Percentiles rank a stretch among this genome's conserved stretches.
These are phyloP conservation scores for Venturia carpophila DNA, from an alignment of 2,329 filamentous ascomycete genomes.

Conservation along the genomic window DNA sequence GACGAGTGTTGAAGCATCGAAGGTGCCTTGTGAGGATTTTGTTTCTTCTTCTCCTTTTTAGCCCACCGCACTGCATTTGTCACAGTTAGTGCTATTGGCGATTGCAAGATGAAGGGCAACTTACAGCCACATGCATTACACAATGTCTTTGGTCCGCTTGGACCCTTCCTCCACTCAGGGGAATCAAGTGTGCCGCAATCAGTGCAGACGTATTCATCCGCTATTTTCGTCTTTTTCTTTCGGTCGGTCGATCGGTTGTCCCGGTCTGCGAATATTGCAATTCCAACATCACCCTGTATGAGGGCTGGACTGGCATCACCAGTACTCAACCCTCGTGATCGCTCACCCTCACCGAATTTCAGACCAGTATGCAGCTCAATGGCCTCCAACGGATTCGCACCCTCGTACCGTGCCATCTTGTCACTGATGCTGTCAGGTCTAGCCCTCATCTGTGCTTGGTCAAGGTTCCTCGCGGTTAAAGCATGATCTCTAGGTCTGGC, in stretches of 20 bases:
- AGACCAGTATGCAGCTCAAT: constrained; percentile 92
- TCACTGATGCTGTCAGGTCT: constrained; percentile 70
- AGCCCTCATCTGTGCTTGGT: constrained; percentile 58
- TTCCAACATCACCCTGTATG: constrained; percentile 78
- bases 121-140: constrained; percentile 90
- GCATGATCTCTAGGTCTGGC: constrained; percentile 48
- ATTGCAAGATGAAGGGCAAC: constrained; percentile 25
- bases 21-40: constrained; percentile 6
- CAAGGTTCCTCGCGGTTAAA: constrained; percentile 71
- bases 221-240: constrained; percentile 74
- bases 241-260: constrained; percentile 65
- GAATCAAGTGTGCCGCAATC: constrained; percentile 93
- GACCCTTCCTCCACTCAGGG: constrained; percentile 93
- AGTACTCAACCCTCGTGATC: constrained; percentile 79
- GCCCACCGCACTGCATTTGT: constrained; percentile 46
- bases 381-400: constrained; percentile 64
- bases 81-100: constrained; percentile 4
- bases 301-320: constrained; percentile 73
- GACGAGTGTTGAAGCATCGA: constrained; percentile 4
- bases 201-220: constrained; percentile 86
- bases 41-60: constrained; percentile 67
- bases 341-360: constrained; percentile 79
- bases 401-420: constrained; percentile 78
- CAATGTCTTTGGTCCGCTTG: constrained; percentile 83
- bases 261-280: constrained; percentile 73